Conservation (phyloP, 2,329 filamentous ascomycete genomes). For the Penicillium verrucosum region DNA sequence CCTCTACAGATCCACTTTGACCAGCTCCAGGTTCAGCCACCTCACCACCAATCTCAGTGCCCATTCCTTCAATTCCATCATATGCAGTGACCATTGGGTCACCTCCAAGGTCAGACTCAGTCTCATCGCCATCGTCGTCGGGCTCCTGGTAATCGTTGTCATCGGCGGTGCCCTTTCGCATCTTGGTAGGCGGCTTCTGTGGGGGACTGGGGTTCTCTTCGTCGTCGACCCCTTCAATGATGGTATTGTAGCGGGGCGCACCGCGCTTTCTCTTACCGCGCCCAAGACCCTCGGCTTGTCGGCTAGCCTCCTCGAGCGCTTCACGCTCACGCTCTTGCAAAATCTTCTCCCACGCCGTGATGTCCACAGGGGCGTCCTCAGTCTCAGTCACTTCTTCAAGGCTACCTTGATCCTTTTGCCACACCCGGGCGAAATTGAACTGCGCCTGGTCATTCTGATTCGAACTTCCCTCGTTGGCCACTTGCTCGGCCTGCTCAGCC, state of each 20-base stretch:
- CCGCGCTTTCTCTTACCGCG: constrained; percentile 73
- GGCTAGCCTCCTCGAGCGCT: constrained; percentile 68
- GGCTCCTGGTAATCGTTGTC: constrained; percentile 34
- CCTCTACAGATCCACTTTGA: background rate
- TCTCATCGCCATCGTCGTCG: constrained; percentile 26
- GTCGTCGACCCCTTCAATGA: constrained; percentile 9
- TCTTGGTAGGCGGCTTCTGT: constrained; percentile 19
- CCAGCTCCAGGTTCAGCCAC: background rate
- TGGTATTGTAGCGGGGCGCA: constrained; percentile 41
- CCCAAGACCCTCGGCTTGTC: constrained; percentile 71
- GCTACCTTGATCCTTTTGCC: constrained; percentile 74
- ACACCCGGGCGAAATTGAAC: constrained; percentile 87
- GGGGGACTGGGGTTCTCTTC: constrained; percentile 12
- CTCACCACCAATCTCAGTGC: no score
- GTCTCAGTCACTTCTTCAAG: constrained; percentile 59
- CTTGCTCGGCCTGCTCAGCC: constrained; percentile 69
- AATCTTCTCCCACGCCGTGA: constrained; percentile 85
- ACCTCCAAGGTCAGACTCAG: background rate
- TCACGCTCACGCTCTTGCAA: constrained; percentile 76
- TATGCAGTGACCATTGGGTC: no score
- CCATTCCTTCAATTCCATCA: no score
- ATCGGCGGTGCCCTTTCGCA: constrained; percentile 19
- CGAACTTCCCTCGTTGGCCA: constrained; percentile 29
- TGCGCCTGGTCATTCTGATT: constrained; percentile 63
- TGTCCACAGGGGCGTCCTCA: constrained; percentile 54